A percentile compares a stretch with the other conserved stretches of the same genome.
phyloP scores from a whole-genome alignment of 1,139 yeast genomes.

The Trichomonascaceae sp. region DNA sequence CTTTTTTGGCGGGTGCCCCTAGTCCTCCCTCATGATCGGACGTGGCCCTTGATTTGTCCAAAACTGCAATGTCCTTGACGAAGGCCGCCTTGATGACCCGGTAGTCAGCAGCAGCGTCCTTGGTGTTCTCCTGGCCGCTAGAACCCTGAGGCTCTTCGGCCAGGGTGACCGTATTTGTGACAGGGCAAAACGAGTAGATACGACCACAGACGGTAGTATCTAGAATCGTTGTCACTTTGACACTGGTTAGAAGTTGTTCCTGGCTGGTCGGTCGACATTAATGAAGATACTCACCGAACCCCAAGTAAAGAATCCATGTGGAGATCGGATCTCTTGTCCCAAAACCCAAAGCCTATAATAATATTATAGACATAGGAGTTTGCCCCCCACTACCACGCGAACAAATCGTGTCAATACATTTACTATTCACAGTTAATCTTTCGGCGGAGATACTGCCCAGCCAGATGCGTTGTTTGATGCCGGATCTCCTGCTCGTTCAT shows the following conservation, averaged over 20 bases:
- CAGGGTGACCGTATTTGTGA: constrained; percentile 30
- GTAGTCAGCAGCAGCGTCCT: constrained; percentile 22
- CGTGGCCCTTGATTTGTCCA: no score
- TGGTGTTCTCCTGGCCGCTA: constrained; percentile 16
- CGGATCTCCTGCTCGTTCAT: constrained; percentile 14
- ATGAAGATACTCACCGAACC: neutral
- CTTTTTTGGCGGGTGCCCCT: constrained; percentile 11
- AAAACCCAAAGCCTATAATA: no score
- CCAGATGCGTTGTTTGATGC: constrained; percentile 12
- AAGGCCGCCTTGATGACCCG: constrained; percentile 46
- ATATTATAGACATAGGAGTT: no score
- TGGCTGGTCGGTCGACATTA: neutral
- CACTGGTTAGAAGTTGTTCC: constrained; percentile 26
- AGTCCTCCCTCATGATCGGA: no score
- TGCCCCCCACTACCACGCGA: no score
- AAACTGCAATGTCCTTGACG: constrained; percentile 40
- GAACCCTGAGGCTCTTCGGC: constrained; percentile 14
- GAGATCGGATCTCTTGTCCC: no score
- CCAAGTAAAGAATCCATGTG: neutral
- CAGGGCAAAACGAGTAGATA: constrained; percentile 45
- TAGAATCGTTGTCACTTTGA: constrained; percentile 45
- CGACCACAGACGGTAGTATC: constrained; percentile 48
- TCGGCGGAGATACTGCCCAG: constrained; percentile 10
- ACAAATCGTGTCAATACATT: no score
- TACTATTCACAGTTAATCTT: no score